Evolutionary conservation across 139 green algal species (phyloP), one percentile per base, ranked within the genome.

Genomic region (Coelastrella sp.): DNA sequence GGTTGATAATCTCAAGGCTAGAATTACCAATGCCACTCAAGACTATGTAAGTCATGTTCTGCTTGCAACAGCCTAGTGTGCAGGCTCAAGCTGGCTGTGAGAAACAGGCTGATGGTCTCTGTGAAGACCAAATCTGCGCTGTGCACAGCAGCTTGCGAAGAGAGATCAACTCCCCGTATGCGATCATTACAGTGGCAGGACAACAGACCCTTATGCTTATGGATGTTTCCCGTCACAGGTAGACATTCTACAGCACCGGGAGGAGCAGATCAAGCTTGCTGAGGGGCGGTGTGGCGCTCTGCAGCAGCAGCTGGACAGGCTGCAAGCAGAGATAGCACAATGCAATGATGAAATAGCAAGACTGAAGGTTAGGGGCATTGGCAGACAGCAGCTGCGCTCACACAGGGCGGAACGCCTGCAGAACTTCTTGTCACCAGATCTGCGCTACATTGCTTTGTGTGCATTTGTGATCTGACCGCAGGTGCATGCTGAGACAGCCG

Each of bases 201-300:
- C 32, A 47, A 47, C 32, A 47, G 32, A 47, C 32, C 32, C 64
- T 71, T 71, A 71, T 71, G 16, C 64, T 20, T 20, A 14, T 71
- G 11, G 64, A 11, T 77, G 71, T 23, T 10, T 80, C 8, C 71
- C n/a, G 19, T n/a, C 23, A 22, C 90, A 97, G 95, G 90, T 90
- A 7, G 95, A 97, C 87, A 96, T 97, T 20, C 87, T 97, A 71
- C 89, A 95, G 68, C 94, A 97, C 87, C 89, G 93, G 14, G 92
- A 94, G 84, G 89, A 91, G 80, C 94, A 96, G 76, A 92, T 95
- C n/a, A 93, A 94, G 86, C 80, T 77, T 68, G 61, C 90, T 92
- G 92, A 92, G 32, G 74, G 32, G n/a, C 54, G 59, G n/a, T 81
- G 5, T 64, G 79, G 81, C 20, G 59, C 16, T 7, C 47, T 92